These are phyloP conservation scores for Leccinum sublutescens DNA, from an alignment of 768 basidiomycete species.

Conservation along the genomic window DNA sequence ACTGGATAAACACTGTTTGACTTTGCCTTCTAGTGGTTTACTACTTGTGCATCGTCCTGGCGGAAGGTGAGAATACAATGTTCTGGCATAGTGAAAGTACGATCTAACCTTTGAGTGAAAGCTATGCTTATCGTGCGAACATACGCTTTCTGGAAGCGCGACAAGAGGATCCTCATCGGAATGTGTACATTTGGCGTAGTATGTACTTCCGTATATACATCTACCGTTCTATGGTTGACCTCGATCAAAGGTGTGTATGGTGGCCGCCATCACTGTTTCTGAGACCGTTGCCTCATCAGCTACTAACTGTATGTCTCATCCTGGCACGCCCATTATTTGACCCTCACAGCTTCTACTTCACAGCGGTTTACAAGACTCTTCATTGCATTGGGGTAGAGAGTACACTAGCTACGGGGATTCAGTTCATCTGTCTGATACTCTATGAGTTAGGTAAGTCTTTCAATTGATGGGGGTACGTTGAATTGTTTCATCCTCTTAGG, in stretches of 20 bases:
- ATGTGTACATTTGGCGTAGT: conserved; percentile 13
- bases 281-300: conserved; percentile 3
- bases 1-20: not conserved
- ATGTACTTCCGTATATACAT: not conserved
- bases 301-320: conserved; percentile 3
- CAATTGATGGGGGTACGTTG: not conserved
- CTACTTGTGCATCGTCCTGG: conserved; percentile 14
- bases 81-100: not conserved
- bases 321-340: not conserved
- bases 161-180: conserved; percentile 19
- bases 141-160: conserved; percentile 16
- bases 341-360: not conserved
- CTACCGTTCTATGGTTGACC: not conserved
- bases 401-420: conserved; percentile 8
- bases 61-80: conserved; percentile 14
- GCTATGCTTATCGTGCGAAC: conserved; percentile 21
- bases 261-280: conserved; percentile 7
- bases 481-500: conserved; percentile 5
- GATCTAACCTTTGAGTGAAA: not conserved
- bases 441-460: conserved; percentile 13
- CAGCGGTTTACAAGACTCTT: conserved; percentile 14
- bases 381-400: conserved; percentile 7
- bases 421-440: conserved; percentile 11
- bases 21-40: conserved; percentile 8
- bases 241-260: conserved; percentile 4